A percentile compares a stretch with the other conserved stretches of the same genome.
Evolutionary conservation across 192 early-diverging fungal species (phyloP).

Genomic region (Backusella macrospora): DNA sequence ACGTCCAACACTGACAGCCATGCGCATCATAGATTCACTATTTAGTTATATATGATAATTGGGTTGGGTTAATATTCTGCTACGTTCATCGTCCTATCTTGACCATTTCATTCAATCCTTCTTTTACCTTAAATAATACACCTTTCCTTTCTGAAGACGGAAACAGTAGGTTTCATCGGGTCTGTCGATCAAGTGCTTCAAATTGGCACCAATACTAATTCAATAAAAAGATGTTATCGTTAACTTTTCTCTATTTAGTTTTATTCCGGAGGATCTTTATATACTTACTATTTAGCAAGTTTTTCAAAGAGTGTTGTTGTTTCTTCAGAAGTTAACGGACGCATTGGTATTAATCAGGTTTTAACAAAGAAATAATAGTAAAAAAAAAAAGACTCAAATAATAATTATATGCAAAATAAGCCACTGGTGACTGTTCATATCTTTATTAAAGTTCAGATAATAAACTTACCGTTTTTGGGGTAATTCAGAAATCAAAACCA

Average conservation of each 20-base stretch:
- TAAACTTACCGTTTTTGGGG: too few species aligned
- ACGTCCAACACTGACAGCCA: constrained; percentile 79
- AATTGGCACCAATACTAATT: constrained; percentile 89
- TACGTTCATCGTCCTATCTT: background rate
- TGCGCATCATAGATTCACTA: constrained; percentile 89
- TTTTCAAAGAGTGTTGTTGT: constrained; percentile 98
- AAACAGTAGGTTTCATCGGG: constrained; percentile 97
- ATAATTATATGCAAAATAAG: constrained; percentile 4
- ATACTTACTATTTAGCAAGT: constrained; percentile 90
- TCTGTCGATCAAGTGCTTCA: constrained; percentile 91
- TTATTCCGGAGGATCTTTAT: background rate
- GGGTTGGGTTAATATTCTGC: too few species aligned
- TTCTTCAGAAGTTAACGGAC: constrained; percentile 96
- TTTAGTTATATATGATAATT: background rate
- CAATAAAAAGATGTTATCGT: constrained; percentile 1
- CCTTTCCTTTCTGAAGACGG: constrained; percentile 89
- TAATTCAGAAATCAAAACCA: too few species aligned
- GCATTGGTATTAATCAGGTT: constrained; percentile 57
- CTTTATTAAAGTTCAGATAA: too few species aligned
- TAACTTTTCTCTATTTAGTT: background rate
- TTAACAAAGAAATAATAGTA: background rate
- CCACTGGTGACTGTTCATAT: constrained; percentile 1
- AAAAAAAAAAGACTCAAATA: background rate
- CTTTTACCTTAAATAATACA: constrained; percentile 92
- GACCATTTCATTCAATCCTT: background rate